A percentile compares a stretch with the other conserved stretches of the same genome.
Evolutionary conservation across 306 rosid species (phyloP).

Genomic region (Sicyos baderoa): DNA sequence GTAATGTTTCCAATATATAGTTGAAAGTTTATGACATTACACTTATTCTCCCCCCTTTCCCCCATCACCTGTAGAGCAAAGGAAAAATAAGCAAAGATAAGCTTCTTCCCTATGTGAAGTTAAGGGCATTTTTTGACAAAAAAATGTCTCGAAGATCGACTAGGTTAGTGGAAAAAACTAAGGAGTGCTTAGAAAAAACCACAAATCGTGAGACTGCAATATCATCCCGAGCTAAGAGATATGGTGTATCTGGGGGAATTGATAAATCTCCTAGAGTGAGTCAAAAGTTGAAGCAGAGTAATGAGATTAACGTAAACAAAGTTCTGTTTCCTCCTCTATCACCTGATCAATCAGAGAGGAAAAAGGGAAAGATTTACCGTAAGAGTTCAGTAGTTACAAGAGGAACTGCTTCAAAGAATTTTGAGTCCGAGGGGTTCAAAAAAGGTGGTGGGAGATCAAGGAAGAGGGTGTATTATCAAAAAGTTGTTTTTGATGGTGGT

Average conservation of each 20-base stretch:
- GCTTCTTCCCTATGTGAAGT: background rate
- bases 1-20: background rate
- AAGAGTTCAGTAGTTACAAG: slow-evolving; percentile 37
- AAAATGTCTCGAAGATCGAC: slow-evolving; percentile 12
- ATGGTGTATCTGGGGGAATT: background rate
- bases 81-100: background rate
- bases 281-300: slow-evolving; percentile 14
- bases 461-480: slow-evolving; percentile 47
- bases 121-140: background rate
- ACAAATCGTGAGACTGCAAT: background rate
- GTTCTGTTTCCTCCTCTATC: slow-evolving; percentile 36
- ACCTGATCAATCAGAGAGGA: slow-evolving; percentile 42
- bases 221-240: background rate
- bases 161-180: background rate
- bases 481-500: slow-evolving; percentile 74
- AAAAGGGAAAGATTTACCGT: slow-evolving; percentile 42
- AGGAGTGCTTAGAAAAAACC: background rate
- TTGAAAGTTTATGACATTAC: background rate
- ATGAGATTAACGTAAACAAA: slow-evolving; percentile 20
- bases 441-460: slow-evolving; percentile 18
- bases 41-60: background rate
- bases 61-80: background rate
- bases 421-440: slow-evolving; percentile 19
- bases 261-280: background rate
- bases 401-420: slow-evolving; percentile 30